Evolutionary conservation across 192 early-diverging fungal species (phyloP), one percentile per base, ranked within the genome.

Genomic region (Coemansia sp.): DNA sequence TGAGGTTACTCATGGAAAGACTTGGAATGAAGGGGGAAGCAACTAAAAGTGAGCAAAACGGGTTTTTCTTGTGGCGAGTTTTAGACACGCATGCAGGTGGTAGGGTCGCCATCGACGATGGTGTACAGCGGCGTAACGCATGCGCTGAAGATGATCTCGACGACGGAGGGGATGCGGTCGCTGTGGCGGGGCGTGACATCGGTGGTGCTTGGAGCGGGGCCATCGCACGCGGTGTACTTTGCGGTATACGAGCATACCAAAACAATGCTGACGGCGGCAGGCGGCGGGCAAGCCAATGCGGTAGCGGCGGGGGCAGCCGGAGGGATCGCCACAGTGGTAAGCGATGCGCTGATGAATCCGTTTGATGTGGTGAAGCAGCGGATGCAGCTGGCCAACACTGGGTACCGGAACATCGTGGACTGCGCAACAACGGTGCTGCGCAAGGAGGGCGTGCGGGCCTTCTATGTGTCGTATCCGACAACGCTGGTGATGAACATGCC

Each of bases 361-460:
- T 99, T 99, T 82, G 97, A 99, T 78, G 96, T 98, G 18, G 86
- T 96, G 76, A 98, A 98, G 73, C 96, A 98, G 78, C 87, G 96
- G 35, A 94, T 97, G 94, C 96, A 98, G 78, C 80, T 96, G 20
- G 87, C 88, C 7, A 89, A 89, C 39, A 87, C 93, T 0, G 77
- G 77, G 24, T 90, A 94, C 68, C 83, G 85, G n/a, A 88, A 72
- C 39, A 89, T 94, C 20, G 5, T 86, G 7, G 87, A 93, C 21
- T 94, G 93, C 62, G 91, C 90, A 3, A 65, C 75, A 30, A 76
- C 84, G 8, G 87, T 98, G 14, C 78, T 93, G 48, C 73, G 81
- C 21, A 78, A 68, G 5, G 96, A 98, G 73, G 96, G 96, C 0
- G 20, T 93, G 8, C 71, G 84, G 12, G 94, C 96, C 2, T 95